phyloP scores from a whole-genome alignment of 2,329 filamentous ascomycete species.

The Fusarium torulosum region DNA sequence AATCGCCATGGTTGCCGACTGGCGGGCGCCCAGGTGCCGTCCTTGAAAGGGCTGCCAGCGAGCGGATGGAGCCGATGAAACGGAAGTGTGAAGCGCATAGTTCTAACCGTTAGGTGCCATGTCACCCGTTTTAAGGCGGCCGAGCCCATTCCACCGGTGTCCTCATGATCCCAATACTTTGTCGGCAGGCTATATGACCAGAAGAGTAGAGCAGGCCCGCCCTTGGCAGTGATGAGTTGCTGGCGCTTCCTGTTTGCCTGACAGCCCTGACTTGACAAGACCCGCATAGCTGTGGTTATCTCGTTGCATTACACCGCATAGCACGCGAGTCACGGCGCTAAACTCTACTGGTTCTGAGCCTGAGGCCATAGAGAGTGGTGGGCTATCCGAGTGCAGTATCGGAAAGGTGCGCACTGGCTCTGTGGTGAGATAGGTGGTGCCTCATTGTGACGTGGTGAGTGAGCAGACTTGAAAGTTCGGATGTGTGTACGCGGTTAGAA shows the following conservation, averaged over 20 bases:
- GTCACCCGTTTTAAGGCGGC: constrained; percentile 25
- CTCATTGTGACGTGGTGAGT: constrained; percentile 47
- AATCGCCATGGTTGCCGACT: constrained; percentile 37
- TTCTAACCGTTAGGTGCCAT: constrained; percentile 13
- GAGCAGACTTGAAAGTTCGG: constrained; percentile 22
- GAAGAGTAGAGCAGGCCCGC: constrained; percentile 32
- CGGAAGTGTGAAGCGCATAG: constrained; percentile 9
- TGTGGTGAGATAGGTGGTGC: constrained; percentile 36
- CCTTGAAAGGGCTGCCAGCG: constrained; percentile 12
- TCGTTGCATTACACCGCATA: constrained; percentile 30
- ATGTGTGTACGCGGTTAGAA: constrained; percentile 12
- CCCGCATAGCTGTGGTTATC: constrained; percentile 24
- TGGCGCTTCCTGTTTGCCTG: constrained; percentile 13
- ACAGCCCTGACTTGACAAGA: constrained; percentile 10
- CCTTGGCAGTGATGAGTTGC: constrained; percentile 16
- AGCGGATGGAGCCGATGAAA: constrained; percentile 40
- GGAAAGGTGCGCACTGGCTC: constrained; percentile 12
- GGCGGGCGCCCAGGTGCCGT: constrained; percentile 27
- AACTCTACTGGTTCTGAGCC: constrained; percentile 16
- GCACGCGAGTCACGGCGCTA: constrained; percentile 41
- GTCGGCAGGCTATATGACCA: constrained; percentile 26
- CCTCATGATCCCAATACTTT: constrained; percentile 29
- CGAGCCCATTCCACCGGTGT: constrained; percentile 15
- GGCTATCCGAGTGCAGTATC: constrained; percentile 16
- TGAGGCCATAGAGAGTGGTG: constrained; percentile 11